phyloP scores from a whole-genome alignment of 129 eudicot genomes.

The Escallonia rubra region DNA sequence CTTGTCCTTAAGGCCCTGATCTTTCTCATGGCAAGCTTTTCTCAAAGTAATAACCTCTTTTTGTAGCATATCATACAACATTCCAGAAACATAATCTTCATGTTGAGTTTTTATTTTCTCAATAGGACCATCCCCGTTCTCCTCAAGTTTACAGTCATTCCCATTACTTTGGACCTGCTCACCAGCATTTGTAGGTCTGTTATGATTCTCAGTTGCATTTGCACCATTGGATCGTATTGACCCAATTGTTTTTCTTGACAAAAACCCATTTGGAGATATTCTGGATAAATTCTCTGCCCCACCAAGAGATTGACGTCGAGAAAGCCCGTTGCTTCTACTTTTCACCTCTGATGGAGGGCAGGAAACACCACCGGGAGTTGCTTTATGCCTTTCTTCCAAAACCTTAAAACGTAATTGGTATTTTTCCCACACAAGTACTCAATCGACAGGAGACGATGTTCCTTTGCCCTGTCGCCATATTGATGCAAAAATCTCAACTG shows the following conservation, averaged over 20 bases:
- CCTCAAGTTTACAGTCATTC: conserved; percentile 12
- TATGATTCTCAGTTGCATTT: conserved; percentile 16
- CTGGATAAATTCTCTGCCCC: conserved; percentile 82
- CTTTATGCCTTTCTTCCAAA: conserved; percentile 77
- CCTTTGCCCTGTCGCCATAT: no score
- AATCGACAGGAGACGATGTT: no score
- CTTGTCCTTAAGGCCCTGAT: conserved; percentile 94
- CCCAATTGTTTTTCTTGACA: conserved; percentile 76
- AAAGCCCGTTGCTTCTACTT: conserved; percentile 50
- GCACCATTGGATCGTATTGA: conserved; percentile 16
- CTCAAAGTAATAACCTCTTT: conserved; percentile 88
- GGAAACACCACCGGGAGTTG: conserved; percentile 43
- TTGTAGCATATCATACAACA: conserved; percentile 87
- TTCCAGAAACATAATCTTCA: conserved; percentile 84
- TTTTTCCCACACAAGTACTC: conserved; percentile 48
- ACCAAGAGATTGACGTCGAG: conserved; percentile 89
- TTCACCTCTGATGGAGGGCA: conserved; percentile 52
- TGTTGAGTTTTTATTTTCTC: conserved; percentile 44
- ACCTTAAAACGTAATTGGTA: conserved; percentile 72
- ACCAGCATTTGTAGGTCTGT: conserved; percentile 14
- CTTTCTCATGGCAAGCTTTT: conserved; percentile 83
- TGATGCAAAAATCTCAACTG: no score
- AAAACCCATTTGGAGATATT: conserved; percentile 71
- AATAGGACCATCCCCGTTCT: conserved; percentile 33
- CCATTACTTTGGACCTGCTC: conserved; percentile 30